Evolutionary conservation across 495 filamentous ascomycete species (phyloP).

Genomic region (Podospora comata): DNA sequence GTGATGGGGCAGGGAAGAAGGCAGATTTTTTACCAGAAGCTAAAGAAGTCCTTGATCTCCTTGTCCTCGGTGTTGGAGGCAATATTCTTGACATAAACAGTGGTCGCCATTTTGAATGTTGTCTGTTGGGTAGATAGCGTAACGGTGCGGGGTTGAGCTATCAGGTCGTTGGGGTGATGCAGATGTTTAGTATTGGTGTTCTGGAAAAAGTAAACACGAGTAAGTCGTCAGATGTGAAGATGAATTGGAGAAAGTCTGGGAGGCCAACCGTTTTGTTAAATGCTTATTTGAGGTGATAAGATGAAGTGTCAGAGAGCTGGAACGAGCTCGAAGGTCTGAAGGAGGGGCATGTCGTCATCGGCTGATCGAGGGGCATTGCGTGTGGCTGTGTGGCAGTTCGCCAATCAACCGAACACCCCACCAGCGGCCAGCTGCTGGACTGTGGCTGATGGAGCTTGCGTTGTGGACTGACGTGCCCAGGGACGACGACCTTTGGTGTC

Average conservation of each 20-base stretch:
- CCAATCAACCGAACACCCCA: neutral
- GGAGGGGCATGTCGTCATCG: conserved; percentile 34
- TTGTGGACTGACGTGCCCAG: neutral
- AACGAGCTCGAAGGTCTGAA: conserved; percentile 9
- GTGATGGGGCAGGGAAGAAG: neutral
- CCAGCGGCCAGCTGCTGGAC: neutral
- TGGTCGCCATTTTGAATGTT: conserved; percentile 30
- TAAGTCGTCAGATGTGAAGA: neutral
- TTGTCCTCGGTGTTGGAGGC: conserved; percentile 73
- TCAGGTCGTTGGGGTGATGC: conserved; percentile 2
- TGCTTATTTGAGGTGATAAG: conserved; percentile 1
- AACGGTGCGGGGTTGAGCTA: conserved; percentile 1
- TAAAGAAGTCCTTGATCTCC: conserved; percentile 95
- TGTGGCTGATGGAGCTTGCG: neutral
- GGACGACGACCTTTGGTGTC: neutral
- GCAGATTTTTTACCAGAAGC: conserved; percentile 73
- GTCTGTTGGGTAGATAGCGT: conserved; percentile 18
- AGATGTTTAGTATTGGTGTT: conserved; percentile 8
- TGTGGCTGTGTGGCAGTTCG: conserved; percentile 11
- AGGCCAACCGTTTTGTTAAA: neutral
- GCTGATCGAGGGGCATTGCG: conserved; percentile 18
- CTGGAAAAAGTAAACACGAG: neutral
- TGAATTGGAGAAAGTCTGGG: conserved; percentile 3
- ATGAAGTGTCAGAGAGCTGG: conserved; percentile 16
- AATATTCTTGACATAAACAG: conserved; percentile 73